Evolutionary conservation across 2,329 filamentous ascomycete genomes (phyloP), one percentile per base, ranked within the genome.

Genomic region (Cytospora paraplurivora): DNA sequence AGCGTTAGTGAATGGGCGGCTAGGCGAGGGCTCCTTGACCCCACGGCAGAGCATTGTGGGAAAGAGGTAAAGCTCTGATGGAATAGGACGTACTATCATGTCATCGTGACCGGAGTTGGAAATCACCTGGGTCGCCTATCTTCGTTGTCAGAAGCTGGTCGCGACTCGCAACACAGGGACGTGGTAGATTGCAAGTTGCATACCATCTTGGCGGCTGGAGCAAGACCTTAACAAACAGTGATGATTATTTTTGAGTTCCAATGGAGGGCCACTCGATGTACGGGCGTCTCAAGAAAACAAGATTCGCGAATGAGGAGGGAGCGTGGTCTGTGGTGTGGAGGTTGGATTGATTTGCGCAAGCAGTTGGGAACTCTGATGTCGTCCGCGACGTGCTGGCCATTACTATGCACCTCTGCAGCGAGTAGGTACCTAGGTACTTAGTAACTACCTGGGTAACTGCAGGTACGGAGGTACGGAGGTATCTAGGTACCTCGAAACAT

Each of bases 81-180:
- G 35, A 58, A 59, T 12, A 59, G 38, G 70, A 87, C 91, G 74
- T 93, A 98, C 94, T 85, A 99, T 97, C 94, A 98, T 98, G 77
- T 97, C 94, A 89, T 98, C 94, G 82, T 99, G 95, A 74, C 90
- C 90, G 67, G 89, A 90, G 78, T 92, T 93, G 69, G 89, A 86
- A 78, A 93, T 93, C 72, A 92, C 87, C 81, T 93, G 90, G 65
- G 89, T 69, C 68, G 78, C 75, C 78, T 81, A 67, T 58, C 49
- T 56, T 61, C n/a, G 32, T 49, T n/a, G 59, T 62, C 37, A 61
- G 59, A 55, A 61, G 44, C n/a, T 47, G 44, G 44, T 38, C 51
- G 51, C 51, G 55, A 49, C 33, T 21, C 51, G 6, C 35, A 3
- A 17, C 13, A 32, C 33, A 32, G 19, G 17, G 51, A 27, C 38